Evolutionary conservation across 352 stramenopile species (phyloP), one percentile per base, ranked within the genome.

Genomic region (Phytophthora pistaciae): DNA sequence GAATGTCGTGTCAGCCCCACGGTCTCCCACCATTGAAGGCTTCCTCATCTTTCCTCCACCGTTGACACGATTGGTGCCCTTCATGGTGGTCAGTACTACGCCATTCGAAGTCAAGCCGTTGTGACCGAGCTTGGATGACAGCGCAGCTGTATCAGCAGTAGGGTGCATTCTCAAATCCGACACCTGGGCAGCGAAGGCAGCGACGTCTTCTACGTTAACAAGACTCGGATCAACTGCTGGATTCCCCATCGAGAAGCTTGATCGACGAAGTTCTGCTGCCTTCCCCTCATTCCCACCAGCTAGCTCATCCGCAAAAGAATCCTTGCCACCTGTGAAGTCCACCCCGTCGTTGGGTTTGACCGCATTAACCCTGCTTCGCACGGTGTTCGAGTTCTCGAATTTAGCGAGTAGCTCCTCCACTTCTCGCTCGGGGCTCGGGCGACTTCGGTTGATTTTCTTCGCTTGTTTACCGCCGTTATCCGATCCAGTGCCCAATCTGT

Each of bases 101-200:
- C 36, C 36, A 18, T 18, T 44, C 16, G 36, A 44, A 44, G 20
- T 11, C 18, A 14, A 23, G 23, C 5, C 23, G 14, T 66, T 72
- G 18, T 54, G 42, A 3, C 50, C 27, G 2, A 65, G 53, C 18
- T 68, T 50, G 33, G 44, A 16, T 5, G 56, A 21, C 8, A 36
- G 20, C 36, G 60, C 42, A 1, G 10, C 31, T 6, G 16, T 31
- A 20, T 59, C 56, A 52, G 65, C 58, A 9, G 53, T 23, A 1
- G 42, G 25, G 25, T 38, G 40, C 66, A 74, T 69, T 38, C 48
- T 68, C 69, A 64, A 73, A 27, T 77, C 52, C 16, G 56, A 46
- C 18, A 78, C 66, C 18, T 55, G 52, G 3, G 66, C 66, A 23
- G 61, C 27, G 58, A 72, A 78, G 2, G 57, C 71, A 60, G 71